Evolutionary conservation across 305 asterid species (phyloP), one percentile per base, ranked within the genome.

Genomic region (Euphrasia arctica): DNA sequence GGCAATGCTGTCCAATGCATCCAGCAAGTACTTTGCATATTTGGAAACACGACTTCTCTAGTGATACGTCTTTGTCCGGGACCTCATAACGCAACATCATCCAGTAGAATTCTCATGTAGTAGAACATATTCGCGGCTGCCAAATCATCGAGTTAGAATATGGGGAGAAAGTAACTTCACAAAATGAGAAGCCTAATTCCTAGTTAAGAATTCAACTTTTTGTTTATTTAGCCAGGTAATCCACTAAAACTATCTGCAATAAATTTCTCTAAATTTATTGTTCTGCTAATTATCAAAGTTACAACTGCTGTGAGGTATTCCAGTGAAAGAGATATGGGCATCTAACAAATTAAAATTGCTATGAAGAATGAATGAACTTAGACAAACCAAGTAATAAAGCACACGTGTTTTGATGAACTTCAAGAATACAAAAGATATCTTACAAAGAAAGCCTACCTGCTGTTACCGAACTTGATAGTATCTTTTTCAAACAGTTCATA

Each of bases 71-170:
- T 31, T 54, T 14, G 56, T n/a, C 56, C 3, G 54, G 18, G 10
- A 64, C 32, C 0, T 4, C 47, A 58, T 28, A 7, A 52, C 2
- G 14, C 51, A 45, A 36, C 56, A 71, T 88, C 83, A 78, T 68
- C 76, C 58, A 57, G 91, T 65, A 25, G 98, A 91, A 68, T 91
- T 85, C 84, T 91, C 98, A 4, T 91, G 98, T 57, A 91, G 85
- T 43, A 91, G 72, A 49, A 91, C 96, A 55, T 89, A 91, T 80
- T 89, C 97, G 4, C 96, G 98, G 90, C 98, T 91, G 91, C 80
- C 74, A 79, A 73, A 72, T 60, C 58, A 63, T 12, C 1, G 54
- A 28, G 39, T 8, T 4, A n/a, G 64, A 60, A 0, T 4, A 5
- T 39, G 41, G 5, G 51, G 25, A 55, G 42, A 14, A 11, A 43